These are phyloP conservation scores for Beauveria scarabaeidicola DNA, from an alignment of 2,329 filamentous ascomycete genomes.

Conservation along the genomic window DNA sequence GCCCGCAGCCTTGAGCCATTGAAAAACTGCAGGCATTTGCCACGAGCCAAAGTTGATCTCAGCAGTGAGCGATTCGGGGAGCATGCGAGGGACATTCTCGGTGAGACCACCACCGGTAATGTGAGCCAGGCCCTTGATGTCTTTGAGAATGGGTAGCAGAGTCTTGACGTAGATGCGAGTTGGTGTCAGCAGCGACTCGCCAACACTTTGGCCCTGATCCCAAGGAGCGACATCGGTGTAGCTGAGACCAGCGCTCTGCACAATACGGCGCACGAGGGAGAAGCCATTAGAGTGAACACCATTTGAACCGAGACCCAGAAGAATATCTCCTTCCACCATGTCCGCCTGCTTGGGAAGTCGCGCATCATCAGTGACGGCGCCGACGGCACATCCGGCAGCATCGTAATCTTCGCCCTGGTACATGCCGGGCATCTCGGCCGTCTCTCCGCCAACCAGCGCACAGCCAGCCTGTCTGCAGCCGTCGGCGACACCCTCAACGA, in stretches of 20 bases:
- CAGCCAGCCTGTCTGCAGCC: constrained; percentile 81
- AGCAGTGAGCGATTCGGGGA: constrained; percentile 69
- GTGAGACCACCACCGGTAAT: constrained; percentile 91
- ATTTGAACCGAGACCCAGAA: constrained; percentile 76
- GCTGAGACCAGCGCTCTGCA: constrained; percentile 61
- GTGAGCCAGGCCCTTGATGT: constrained; percentile 89
- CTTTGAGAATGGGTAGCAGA: constrained; percentile 56
- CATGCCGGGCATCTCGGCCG: constrained; percentile 96
- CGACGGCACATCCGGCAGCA: constrained; percentile 81
- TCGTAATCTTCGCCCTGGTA: constrained; percentile 87
- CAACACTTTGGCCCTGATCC: constrained; percentile 54
- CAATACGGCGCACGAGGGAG: constrained; percentile 86
- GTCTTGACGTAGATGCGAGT: constrained; percentile 90
- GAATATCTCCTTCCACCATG: constrained; percentile 76
- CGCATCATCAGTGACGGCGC: constrained; percentile 61
- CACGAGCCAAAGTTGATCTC: constrained; percentile 72
- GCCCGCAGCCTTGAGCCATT: constrained; percentile 71
- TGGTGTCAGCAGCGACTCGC: constrained; percentile 73
- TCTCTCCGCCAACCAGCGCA: constrained; percentile 92
- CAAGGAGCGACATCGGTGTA: constrained; percentile 74
- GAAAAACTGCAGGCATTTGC: constrained; percentile 70
- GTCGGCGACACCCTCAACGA: constrained; percentile 81
- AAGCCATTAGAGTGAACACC: constrained; percentile 96
- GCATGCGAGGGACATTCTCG: constrained; percentile 92
- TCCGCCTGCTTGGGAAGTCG: constrained; percentile 66